Base-by-base conservation (phyloP, 108 stramenopile species). In the Ochromonas danica region DNA sequence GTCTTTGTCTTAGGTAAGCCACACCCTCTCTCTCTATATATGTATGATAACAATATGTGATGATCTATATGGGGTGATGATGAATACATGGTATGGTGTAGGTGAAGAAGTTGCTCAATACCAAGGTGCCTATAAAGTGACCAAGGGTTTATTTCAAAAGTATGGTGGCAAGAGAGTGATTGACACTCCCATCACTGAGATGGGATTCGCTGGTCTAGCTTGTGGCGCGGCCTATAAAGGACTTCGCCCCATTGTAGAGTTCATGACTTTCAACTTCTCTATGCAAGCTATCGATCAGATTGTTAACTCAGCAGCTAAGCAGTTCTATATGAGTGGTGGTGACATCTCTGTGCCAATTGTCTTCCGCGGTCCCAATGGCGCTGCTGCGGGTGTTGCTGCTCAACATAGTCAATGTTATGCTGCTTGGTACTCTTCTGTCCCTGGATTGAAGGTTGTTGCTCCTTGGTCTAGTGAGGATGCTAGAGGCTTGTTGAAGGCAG, bases 81-180 rank as follows among this genome's bases (percentile, higher is more conserved):
- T 91, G 39, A 95, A 99, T 81, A 77, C 74, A 27, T 95, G 97
- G 30, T 96, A 90, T 82, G 84, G 95, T 79, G 85, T 99, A 70
- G 98, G 98, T 39, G 98, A 99, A 88, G 98, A 99, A 89, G 97
- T 99, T 0, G 98, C 96, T 1, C 95, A 98, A 87, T 99, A 99
- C 84, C 93, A 99, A 81, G 98, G 98, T 33, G 98, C 98, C 72
- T 99, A 99, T 95, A 99, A 99, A 91, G 95, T 99, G 40, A 94
- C 93, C 78, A 93, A 93, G 86, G 93, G 95, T 31, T 86, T 98
- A n/a, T 96, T 91, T 79, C 93, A 94, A 84, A 98, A 98, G 83
- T 98, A 98, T 84, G 97, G 97, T 40, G 93, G 93, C 65, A 90
- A 93, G 70, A 93, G 98, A 71, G 97, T 99, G 79, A 94, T 99